Percentiles rank a stretch among this genome's conserved stretches.
phyloP scores from a whole-genome alignment of 768 basidiomycete species.

The Vishniacozyma victoriae region DNA sequence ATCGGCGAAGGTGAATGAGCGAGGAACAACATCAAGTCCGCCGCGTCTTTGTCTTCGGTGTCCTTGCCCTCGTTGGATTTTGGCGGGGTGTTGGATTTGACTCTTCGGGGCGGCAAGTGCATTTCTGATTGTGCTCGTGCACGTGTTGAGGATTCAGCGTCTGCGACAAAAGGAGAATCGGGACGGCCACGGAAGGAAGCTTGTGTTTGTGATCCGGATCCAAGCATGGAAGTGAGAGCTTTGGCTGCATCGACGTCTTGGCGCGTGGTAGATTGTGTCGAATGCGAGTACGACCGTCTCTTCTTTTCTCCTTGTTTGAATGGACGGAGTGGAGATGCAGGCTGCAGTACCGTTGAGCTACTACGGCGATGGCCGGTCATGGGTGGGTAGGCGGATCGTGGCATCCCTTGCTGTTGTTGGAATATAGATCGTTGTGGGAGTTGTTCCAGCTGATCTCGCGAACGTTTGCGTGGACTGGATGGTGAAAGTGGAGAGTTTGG shows the following conservation, averaged over 20 bases:
- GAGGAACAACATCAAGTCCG: conserved; percentile 45
- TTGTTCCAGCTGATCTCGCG: conserved; percentile 14
- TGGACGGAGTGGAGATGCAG: conserved; percentile 10
- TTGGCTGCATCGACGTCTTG: conserved; percentile 43
- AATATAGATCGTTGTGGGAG: not conserved
- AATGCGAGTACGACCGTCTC: conserved; percentile 34
- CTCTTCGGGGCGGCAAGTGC: not conserved
- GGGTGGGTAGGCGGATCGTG: not conserved
- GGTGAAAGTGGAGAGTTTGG: conserved; percentile 9
- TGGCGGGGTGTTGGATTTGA: not conserved
- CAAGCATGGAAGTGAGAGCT: conserved; percentile 38
- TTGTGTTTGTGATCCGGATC: conserved; percentile 10
- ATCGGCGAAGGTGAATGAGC: conserved; percentile 41
- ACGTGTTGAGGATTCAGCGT: not conserved
- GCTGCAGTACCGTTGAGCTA: not conserved
- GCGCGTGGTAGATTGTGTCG: conserved; percentile 15
- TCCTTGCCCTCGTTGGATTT: not conserved
- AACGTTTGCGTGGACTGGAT: conserved; percentile 28
- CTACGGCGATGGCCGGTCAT: too few relatives aligned
- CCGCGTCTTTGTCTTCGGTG: conserved; percentile 39
- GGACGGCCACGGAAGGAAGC: not conserved
- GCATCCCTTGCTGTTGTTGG: not conserved
- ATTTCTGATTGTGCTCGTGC: not conserved
- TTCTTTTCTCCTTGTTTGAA: conserved; percentile 18
- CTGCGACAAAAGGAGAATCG: not conserved